Base-by-base conservation (phyloP, 2,329 filamentous ascomycete species). In the Aureobasidium subglaciale region DNA sequence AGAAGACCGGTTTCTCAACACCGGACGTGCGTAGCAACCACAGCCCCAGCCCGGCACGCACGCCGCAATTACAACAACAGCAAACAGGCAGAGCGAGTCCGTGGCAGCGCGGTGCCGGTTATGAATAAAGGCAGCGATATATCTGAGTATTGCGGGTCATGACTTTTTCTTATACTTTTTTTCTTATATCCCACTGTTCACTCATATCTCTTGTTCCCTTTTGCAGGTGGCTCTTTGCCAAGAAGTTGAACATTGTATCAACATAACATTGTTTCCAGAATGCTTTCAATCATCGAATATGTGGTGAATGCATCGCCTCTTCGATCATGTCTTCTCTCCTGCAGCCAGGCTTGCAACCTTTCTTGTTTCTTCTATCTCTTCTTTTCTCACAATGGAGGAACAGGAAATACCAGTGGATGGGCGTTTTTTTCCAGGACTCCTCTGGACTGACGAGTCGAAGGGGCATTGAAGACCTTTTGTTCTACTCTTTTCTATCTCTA, bases 91-190 rank as follows among this genome's bases (percentile, higher is more conserved):
- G 75, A 64, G 68, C 77, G 34, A 84, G 80, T 70, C 81, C 82
- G 53, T 85, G 82, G 82, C 82, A 85, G 70, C 71, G 82, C 66
- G 82, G 82, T 40, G 82, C 82, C 29, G 82, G 82, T 41, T 85
- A 85, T 63, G 82, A 85, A 58, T 78, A 80, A 37, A 48, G 49
- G 46, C 29, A 52, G 43, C 35, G 25, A 18, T 54, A 34, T 24
- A 43, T 54, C 18, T 27, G 16, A 52, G 40, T 52, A 40, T 40
- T 40, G 48, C 48, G 25, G 48, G 34, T 41, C 24, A 56, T 56
- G 43, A 56, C 43, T 41, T 41, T 42, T 27, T 41, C n/a, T 37
- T 22, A 30, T 27, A n/a, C 34, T 50, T 50, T 38, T 49, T 37
- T 38, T 48, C 16, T 29, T 15, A 16, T 15, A 20, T 42, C 16